Percentiles rank a stretch among this genome's conserved stretches.
phyloP scores from a whole-genome alignment of 768 basidiomycete genomes.

The Astraeus odoratus region DNA sequence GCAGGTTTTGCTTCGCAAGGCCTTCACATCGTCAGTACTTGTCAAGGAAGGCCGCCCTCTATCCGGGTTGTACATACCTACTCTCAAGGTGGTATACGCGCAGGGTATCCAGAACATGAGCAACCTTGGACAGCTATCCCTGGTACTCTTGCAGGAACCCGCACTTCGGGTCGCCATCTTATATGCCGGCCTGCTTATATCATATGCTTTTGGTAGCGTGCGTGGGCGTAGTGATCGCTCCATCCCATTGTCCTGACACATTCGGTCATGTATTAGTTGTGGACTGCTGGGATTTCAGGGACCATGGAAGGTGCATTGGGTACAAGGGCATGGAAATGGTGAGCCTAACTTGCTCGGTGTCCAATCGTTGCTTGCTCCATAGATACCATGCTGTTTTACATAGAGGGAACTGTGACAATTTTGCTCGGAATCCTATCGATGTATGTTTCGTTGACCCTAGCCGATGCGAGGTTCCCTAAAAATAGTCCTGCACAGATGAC shows the following conservation, averaged over 20 bases:
- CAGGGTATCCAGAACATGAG: conserved; percentile 5
- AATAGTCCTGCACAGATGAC: conserved; percentile 34
- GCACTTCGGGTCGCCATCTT: conserved; percentile 58
- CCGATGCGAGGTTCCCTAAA: background rate
- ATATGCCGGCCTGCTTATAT: conserved; percentile 50
- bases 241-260: background rate
- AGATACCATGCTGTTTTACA: conserved; percentile 58
- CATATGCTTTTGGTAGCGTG: conserved; percentile 63
- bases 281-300: conserved; percentile 66
- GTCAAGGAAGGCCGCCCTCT: conserved; percentile 45
- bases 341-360: conserved; percentile 3
- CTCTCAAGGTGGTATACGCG: conserved; percentile 21
- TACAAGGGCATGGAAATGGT: conserved; percentile 69
- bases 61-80: conserved; percentile 45
- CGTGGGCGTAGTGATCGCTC: conserved; percentile 12
- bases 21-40: background rate
- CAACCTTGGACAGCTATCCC: background rate
- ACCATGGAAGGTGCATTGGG: conserved; percentile 63
- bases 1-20: background rate
- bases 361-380: background rate
- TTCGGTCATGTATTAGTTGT: conserved; percentile 35
- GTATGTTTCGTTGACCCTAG: conserved; percentile 21
- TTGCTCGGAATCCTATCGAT: conserved; percentile 48
- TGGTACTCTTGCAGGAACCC: conserved; percentile 39
- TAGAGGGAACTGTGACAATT: conserved; percentile 64